Percentiles rank a stretch among this genome's conserved stretches.
phyloP scores from a whole-genome alignment of 352 stramenopile genomes.

The Pythium aphanidermatum region DNA sequence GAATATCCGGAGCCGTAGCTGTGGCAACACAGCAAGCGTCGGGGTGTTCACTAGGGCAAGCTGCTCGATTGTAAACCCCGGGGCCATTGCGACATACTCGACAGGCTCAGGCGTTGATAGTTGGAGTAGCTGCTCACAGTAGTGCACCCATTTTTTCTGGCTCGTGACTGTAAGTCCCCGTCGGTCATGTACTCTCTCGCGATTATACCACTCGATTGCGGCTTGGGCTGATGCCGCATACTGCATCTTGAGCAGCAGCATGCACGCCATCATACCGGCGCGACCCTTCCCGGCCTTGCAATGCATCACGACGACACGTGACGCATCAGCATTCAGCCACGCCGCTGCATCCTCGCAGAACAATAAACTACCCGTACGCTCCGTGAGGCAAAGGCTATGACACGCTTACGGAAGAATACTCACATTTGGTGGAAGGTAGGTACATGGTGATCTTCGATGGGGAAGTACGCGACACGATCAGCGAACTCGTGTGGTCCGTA shows the following conservation, averaged over 20 bases:
- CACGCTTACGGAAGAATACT: too few species aligned
- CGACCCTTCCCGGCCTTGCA: slow-evolving; percentile 78
- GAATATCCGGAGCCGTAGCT: slow-evolving; percentile 47
- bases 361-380: too few species aligned
- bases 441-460: slow-evolving; percentile 73
- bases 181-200: slow-evolving; percentile 45
- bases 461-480: slow-evolving; percentile 37
- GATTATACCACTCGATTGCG: slow-evolving; percentile 66
- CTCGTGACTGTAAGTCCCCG: slow-evolving; percentile 58
- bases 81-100: not conserved
- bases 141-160: slow-evolving; percentile 68
- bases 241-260: slow-evolving; percentile 62
- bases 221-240: slow-evolving; percentile 32
- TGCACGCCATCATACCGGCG: slow-evolving; percentile 76
- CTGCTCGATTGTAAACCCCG: slow-evolving; percentile 22
- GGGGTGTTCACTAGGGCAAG: slow-evolving; percentile 36
- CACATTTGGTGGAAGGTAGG: slow-evolving; percentile 63
- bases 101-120: not conserved
- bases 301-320: slow-evolving; percentile 52
- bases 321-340: slow-evolving; percentile 38
- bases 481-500: slow-evolving; percentile 38
- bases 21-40: slow-evolving; percentile 27
- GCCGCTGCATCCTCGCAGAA: slow-evolving; percentile 71
- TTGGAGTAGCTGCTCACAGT: slow-evolving; percentile 36
- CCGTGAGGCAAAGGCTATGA: too few species aligned